Evolutionary conservation across 139 green algal species (phyloP).

Genomic region (Tetradesmus obliquus): DNA sequence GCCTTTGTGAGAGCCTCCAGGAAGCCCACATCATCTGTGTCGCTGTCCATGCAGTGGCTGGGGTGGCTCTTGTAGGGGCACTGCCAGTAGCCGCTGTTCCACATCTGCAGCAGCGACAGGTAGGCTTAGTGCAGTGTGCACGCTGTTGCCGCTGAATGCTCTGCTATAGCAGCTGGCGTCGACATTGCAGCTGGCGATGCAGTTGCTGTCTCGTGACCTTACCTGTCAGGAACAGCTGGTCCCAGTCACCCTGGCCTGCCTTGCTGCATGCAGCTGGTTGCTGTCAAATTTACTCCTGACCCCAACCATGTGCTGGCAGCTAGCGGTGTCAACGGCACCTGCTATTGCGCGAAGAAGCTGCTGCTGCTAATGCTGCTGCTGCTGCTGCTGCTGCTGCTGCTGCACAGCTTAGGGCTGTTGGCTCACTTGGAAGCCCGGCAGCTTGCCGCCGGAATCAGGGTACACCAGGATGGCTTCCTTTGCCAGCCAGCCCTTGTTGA

Average conservation of each 20-base stretch:
- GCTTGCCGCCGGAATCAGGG: neutral
- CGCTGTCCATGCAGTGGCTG: slow-evolving; percentile 2
- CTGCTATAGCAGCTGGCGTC: neutral
- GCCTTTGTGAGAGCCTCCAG: neutral
- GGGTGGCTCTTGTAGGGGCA: neutral
- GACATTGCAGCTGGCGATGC: too few species aligned
- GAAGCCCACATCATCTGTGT: slow-evolving; percentile 13
- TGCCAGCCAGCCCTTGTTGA: neutral
- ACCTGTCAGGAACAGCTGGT: too few species aligned
- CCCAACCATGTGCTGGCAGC: too few species aligned
- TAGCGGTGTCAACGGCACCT: too few species aligned
- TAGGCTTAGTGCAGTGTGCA: neutral
- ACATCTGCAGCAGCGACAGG: neutral
- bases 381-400: neutral
- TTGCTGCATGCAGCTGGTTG: neutral
- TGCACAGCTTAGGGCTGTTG: neutral
- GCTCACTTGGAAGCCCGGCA: neutral
- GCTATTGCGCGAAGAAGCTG: neutral
- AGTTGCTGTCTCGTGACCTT: too few species aligned
- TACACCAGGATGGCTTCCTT: neutral
- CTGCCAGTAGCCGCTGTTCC: slow-evolving; percentile 27
- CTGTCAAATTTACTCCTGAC: neutral
- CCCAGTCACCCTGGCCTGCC: neutral
- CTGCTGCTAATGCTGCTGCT: neutral
- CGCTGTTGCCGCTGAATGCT: neutral